phyloP scores from a whole-genome alignment of 2,329 filamentous ascomycete species.

The Pseudogymnoascus sp. region DNA sequence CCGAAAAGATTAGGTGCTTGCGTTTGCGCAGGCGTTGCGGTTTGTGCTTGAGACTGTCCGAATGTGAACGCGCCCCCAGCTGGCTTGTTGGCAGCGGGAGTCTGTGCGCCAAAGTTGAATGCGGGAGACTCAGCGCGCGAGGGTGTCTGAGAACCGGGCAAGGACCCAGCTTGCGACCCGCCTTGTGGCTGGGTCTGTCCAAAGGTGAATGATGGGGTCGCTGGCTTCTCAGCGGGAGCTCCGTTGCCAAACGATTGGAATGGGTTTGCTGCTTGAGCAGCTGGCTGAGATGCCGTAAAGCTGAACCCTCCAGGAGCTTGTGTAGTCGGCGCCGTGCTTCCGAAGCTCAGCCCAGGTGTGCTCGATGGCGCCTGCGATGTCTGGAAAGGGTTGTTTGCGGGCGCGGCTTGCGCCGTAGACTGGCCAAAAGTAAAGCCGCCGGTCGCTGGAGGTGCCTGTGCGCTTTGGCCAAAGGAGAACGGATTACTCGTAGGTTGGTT shows the following conservation, averaged over 20 bases:
- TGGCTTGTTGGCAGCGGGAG: background rate
- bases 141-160: background rate
- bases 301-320: background rate
- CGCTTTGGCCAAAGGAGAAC: slow-evolving; percentile 1
- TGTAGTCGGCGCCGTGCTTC: background rate
- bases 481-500: background rate
- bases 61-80: background rate
- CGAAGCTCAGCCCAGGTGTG: background rate
- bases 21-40: background rate
- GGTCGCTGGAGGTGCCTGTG: background rate
- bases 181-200: slow-evolving; percentile 2
- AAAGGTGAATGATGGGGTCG: slow-evolving; percentile 3
- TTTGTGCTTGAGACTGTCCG: background rate
- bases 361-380: background rate
- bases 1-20: slow-evolving; percentile 2
- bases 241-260: background rate
- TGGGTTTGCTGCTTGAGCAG: background rate
- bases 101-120: background rate
- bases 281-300: background rate
- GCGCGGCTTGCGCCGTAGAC: background rate
- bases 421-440: slow-evolving; percentile 1
- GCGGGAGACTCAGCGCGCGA: background rate
- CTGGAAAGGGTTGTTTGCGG: background rate
- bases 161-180: background rate
- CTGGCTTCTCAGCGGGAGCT: slow-evolving; percentile 2